A percentile compares a stretch with the other conserved stretches of the same genome.
These are phyloP conservation scores for Diatrype stigma DNA, from an alignment of 2,329 filamentous ascomycete species.

Conservation along the genomic window DNA sequence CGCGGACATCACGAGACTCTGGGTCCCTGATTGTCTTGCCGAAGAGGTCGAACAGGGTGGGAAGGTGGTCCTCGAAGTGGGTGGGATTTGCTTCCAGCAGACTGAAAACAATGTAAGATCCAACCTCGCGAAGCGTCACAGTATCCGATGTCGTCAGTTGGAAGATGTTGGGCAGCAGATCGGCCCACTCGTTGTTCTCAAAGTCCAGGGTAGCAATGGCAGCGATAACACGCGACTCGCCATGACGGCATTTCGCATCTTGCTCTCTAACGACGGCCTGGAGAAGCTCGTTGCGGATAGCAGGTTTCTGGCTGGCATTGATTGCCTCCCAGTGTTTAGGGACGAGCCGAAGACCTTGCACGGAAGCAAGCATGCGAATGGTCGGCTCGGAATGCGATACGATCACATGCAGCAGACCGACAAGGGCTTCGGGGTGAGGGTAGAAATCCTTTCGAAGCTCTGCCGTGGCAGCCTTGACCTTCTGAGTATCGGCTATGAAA, in stretches of 20 bases:
- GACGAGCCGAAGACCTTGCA: constrained; percentile 81
- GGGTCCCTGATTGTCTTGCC: constrained; percentile 83
- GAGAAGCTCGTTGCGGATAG: constrained; percentile 77
- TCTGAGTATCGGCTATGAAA: constrained; percentile 73
- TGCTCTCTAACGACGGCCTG: constrained; percentile 79
- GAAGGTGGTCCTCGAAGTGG: constrained; percentile 75
- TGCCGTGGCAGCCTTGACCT: constrained; percentile 84
- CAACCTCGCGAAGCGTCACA: constrained; percentile 80
- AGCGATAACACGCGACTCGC: constrained; percentile 81
- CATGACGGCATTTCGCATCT: constrained; percentile 73
- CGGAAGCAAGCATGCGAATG: constrained; percentile 84
- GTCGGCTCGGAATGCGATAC: constrained; percentile 69
- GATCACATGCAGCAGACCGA: constrained; percentile 83
- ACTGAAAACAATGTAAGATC: constrained; percentile 88
- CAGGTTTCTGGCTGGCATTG: constrained; percentile 68
- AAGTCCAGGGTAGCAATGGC: constrained; percentile 83
- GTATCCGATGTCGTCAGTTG: constrained; percentile 73
- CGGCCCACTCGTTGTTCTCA: constrained; percentile 77
- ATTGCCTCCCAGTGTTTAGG: constrained; percentile 81
- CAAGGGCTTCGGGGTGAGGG: constrained; percentile 75
- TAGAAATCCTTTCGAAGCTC: constrained; percentile 94
- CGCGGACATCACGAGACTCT: constrained; percentile 84
- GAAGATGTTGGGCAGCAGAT: constrained; percentile 74
- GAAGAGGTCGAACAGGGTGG: constrained; percentile 79
- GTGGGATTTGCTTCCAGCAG: constrained; percentile 85